These are phyloP conservation scores for Chrysanthemum makinoi DNA, from an alignment of 129 eudicot species.

Conservation along the genomic window DNA sequence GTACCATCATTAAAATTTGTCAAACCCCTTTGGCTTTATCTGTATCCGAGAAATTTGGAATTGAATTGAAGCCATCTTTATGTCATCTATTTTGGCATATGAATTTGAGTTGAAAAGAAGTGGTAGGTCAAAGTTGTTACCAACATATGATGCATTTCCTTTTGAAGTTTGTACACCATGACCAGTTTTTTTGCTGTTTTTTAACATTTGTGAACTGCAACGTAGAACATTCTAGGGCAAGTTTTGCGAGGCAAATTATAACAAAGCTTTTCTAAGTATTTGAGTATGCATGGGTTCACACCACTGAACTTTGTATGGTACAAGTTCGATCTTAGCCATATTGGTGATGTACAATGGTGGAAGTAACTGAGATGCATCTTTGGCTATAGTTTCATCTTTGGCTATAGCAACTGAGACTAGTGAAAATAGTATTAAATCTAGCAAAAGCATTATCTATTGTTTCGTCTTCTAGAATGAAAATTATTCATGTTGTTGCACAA, in stretches of 20 bases:
- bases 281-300: too few relatives aligned
- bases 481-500: too few relatives aligned
- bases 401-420: too few relatives aligned
- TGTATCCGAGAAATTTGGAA: slow-evolving; percentile 20
- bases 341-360: not conserved
- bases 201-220: not conserved
- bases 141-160: not conserved
- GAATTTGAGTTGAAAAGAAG: not conserved
- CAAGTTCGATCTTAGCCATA: not conserved
- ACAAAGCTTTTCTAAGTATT: too few relatives aligned
- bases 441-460: too few relatives aligned
- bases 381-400: too few relatives aligned
- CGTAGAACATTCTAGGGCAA: too few relatives aligned
- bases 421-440: too few relatives aligned
- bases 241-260: too few relatives aligned
- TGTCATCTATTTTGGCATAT: not conserved
- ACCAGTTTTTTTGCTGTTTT: not conserved
- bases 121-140: not conserved
- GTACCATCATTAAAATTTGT: slow-evolving; percentile 19
- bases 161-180: not conserved
- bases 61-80: not conserved
- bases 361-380: not conserved
- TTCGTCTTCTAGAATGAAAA: too few relatives aligned
- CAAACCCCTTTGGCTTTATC: slow-evolving; percentile 15
- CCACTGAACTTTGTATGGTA: too few relatives aligned